Percentiles rank a stretch among this genome's conserved stretches.
phyloP scores from a whole-genome alignment of 2,329 filamentous ascomycete species.

The Alternaria sp. region DNA sequence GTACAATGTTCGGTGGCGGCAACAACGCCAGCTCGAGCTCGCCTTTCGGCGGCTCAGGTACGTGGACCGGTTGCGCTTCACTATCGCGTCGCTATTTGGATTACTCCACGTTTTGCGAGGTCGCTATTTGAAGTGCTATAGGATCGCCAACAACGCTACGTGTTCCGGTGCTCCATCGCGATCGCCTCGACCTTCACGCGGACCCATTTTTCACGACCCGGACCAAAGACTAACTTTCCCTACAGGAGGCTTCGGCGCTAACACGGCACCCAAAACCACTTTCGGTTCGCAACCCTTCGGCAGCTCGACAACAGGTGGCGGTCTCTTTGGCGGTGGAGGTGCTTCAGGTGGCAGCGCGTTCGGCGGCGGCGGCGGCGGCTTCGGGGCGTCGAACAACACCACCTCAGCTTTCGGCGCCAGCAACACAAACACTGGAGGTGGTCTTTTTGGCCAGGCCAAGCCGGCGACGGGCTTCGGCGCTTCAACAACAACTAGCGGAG shows the following conservation, averaged over 20 bases:
- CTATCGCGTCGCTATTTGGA: slow-evolving; percentile 29
- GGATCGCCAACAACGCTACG: not conserved
- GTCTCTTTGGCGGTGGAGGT: slow-evolving; percentile 40
- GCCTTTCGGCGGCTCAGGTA: slow-evolving; percentile 48
- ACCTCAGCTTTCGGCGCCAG: slow-evolving; percentile 34
- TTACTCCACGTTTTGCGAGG: not conserved
- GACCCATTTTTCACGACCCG: not conserved
- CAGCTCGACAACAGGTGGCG: slow-evolving; percentile 40
- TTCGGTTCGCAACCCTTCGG: slow-evolving; percentile 45
- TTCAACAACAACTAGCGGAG: slow-evolving; percentile 30
- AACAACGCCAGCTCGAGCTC: slow-evolving; percentile 39
- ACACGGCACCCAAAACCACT: slow-evolving; percentile 29
- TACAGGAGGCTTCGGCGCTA: slow-evolving; percentile 43
- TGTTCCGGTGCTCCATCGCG: not conserved
- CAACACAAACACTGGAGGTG: slow-evolving; percentile 35
- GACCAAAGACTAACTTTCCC: slow-evolving; percentile 27
- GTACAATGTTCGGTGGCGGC: slow-evolving; percentile 39
- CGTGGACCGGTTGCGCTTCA: slow-evolving; percentile 45
- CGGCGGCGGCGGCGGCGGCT: slow-evolving; percentile 21
- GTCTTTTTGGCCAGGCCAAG: slow-evolving; percentile 43
- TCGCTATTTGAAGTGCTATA: not conserved
- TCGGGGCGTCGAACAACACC: slow-evolving; percentile 20
- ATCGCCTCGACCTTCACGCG: not conserved
- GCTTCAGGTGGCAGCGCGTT: slow-evolving; percentile 12
- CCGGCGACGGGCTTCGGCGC: slow-evolving; percentile 34